Percentiles rank a stretch among this genome's conserved stretches.
Conservation (phyloP, 2,329 filamentous ascomycete species). For the Geosmithia putterillii region DNA sequence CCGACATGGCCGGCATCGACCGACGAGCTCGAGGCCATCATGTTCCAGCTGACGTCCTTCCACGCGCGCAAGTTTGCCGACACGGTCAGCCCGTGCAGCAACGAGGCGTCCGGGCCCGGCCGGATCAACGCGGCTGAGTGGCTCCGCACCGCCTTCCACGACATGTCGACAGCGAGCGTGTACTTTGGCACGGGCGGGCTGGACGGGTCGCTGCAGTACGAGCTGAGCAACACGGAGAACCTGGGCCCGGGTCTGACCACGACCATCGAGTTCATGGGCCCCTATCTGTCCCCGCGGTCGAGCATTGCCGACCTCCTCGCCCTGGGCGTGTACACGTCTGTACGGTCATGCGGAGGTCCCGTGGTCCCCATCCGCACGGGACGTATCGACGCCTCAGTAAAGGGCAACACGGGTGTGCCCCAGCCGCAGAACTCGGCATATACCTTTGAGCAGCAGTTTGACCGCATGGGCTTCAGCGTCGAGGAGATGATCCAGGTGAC, state of each 20-base stretch:
- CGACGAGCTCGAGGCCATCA: conserved; percentile 45
- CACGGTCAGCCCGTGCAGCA: conserved; percentile 43
- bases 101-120: conserved; percentile 37
- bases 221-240: conserved; percentile 42
- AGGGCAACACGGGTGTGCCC: conserved; percentile 37
- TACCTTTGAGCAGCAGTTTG: conserved; percentile 42
- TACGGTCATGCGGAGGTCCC: conserved; percentile 46
- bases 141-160: conserved; percentile 49
- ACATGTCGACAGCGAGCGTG: conserved; percentile 43
- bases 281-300: conserved; percentile 36
- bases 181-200: conserved; percentile 37
- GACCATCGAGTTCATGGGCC: conserved; percentile 39
- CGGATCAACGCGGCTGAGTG: conserved; percentile 49
- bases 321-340: conserved; percentile 43
- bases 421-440: conserved; percentile 40
- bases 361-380: conserved; percentile 39
- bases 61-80: conserved; percentile 41
- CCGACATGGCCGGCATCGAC: conserved; percentile 48
- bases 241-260: conserved; percentile 40
- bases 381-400: conserved; percentile 37
- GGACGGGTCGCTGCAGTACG: conserved; percentile 48
- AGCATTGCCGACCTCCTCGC: conserved; percentile 47
- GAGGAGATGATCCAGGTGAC: conserved; percentile 48
- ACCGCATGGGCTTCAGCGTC: conserved; percentile 41
- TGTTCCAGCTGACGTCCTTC: conserved; percentile 45